Evolutionary conservation across 1,139 yeast species (phyloP).

Genomic region (Scheffersomyces insectosa): DNA sequence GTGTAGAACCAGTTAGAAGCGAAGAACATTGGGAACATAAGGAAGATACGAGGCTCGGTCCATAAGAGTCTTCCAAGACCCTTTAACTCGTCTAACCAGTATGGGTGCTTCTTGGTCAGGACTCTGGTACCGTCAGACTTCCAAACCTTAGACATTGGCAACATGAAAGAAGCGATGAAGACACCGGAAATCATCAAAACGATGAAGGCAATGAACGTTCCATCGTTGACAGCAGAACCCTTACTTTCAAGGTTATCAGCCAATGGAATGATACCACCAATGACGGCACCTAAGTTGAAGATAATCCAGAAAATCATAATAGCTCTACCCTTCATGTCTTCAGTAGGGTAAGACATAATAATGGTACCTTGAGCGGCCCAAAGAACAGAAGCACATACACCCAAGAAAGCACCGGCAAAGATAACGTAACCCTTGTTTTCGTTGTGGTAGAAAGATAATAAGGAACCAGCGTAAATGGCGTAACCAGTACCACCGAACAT

Average conservation of each 20-base stretch:
- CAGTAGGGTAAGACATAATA: constrained; percentile 60
- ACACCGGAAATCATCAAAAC: constrained; percentile 54
- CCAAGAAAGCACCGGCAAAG: constrained; percentile 60
- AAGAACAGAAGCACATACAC: constrained; percentile 55
- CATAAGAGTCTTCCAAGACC: constrained; percentile 42
- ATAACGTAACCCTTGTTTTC: constrained; percentile 55
- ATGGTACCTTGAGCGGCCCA: constrained; percentile 67
- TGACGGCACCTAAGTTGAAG: constrained; percentile 65
- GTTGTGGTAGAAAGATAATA: constrained; percentile 49
- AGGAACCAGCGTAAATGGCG: constrained; percentile 53
- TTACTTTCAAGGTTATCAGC: constrained; percentile 46
- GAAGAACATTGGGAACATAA: constrained; percentile 61
- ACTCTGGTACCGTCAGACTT: constrained; percentile 55
- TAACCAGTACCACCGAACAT: constrained; percentile 59
- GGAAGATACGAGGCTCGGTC: constrained; percentile 46
- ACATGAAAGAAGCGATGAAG: constrained; percentile 44
- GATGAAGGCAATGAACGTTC: constrained; percentile 60
- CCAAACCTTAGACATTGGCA: constrained; percentile 53
- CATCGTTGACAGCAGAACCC: constrained; percentile 44
- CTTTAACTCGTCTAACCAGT: constrained; percentile 47
- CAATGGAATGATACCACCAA: constrained; percentile 57
- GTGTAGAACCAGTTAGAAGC: constrained; percentile 68
- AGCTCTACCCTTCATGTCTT: constrained; percentile 53
- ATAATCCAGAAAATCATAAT: constrained; percentile 62
- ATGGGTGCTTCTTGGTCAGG: constrained; percentile 44